Conservation (phyloP, 164 flowering plant genomes). For the Platanus orientalis region DNA sequence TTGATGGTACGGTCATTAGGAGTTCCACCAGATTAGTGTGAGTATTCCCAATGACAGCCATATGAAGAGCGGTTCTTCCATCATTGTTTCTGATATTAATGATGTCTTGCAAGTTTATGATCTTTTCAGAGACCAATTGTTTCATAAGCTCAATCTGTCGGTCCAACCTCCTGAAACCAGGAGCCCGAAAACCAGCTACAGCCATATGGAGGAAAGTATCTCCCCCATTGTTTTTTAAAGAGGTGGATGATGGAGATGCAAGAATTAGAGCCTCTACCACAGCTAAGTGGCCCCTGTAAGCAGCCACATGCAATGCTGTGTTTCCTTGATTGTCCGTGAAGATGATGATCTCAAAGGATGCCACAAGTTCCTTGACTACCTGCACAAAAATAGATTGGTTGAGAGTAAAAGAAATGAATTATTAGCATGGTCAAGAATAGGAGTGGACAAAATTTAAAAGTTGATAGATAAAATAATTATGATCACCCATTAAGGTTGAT, state of each 20-base stretch:
- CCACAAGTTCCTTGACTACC: slow-evolving; percentile 65
- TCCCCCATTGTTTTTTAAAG: slow-evolving; percentile 52
- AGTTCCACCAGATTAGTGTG: slow-evolving; percentile 68
- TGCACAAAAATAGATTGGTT: slow-evolving; percentile 19
- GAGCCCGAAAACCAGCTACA: slow-evolving; percentile 72
- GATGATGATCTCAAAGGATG: slow-evolving; percentile 46
- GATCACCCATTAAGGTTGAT: no score
- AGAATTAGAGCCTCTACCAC: slow-evolving; percentile 50
- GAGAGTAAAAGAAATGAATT: no score
- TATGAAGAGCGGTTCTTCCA: slow-evolving; percentile 84
- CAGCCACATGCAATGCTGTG: slow-evolving; percentile 74
- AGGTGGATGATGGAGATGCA: slow-evolving; percentile 39
- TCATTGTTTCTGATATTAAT: slow-evolving; percentile 64
- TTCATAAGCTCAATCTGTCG: slow-evolving; percentile 69
- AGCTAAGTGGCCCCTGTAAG: slow-evolving; percentile 64
- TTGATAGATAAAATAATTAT: no score
- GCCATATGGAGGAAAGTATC: slow-evolving; percentile 89
- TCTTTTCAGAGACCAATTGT: slow-evolving; percentile 39
- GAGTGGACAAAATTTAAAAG: no score
- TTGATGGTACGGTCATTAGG: slow-evolving; percentile 54
- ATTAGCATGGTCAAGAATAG: no score
- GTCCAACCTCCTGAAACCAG: slow-evolving; percentile 76
- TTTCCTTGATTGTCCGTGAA: slow-evolving; percentile 69
- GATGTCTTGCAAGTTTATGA: slow-evolving; percentile 41
- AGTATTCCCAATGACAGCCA: slow-evolving; percentile 68